Evolutionary conservation across 371 early-diverging fungal genomes (phyloP), one percentile per base, ranked within the genome.

Genomic region (Circinella umbellata): DNA sequence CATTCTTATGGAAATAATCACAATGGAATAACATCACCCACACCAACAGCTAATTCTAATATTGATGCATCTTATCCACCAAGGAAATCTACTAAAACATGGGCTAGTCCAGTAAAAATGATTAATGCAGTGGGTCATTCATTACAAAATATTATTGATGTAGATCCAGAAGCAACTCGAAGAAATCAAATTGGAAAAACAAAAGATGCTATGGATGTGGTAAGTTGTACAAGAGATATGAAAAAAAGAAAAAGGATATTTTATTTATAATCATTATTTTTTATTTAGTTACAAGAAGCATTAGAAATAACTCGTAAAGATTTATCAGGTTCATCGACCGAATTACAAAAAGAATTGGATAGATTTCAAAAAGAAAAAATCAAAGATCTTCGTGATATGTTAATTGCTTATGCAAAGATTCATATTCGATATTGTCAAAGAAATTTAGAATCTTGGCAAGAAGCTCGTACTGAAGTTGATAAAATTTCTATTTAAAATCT

Each of bases 301-400:
- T 70, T 93, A 60, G 91, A 91, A 73, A 82, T 86, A 13, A 82
- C 91, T 42, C 85, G 84, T 39, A 83, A 85, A 14, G 96, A 96
- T 66, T 69, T 98, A 69, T 82, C 80, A 42, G 85, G 87, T 14
- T 86, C 92, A 38, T 95, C 95, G 27, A 83, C 84, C 1, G 90
- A 92, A 38, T 85, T 95, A n/a, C 96, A 96, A 76, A 75, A 84
- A 10, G 95, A 98, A 69, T 70, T 98, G 71, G 96, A 96, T 73
- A 85, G 96, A 55, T 98, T 95, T 82, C 98, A 98, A 79, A 79
- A 87, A 61, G 93, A 94, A 73, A 98, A 98, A 80, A 83, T 95
- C 61, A 82, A 83, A 55, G 97, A 98, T 75, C 73, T 98, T 67
- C 87, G 92, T 67, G 88, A 92, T 54, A 88, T 94, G 79, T 70